A percentile compares a stretch with the other conserved stretches of the same genome.
These are phyloP conservation scores for Calonectria henricotiae DNA, from an alignment of 2,329 filamentous ascomycete species.

Conservation along the genomic window DNA sequence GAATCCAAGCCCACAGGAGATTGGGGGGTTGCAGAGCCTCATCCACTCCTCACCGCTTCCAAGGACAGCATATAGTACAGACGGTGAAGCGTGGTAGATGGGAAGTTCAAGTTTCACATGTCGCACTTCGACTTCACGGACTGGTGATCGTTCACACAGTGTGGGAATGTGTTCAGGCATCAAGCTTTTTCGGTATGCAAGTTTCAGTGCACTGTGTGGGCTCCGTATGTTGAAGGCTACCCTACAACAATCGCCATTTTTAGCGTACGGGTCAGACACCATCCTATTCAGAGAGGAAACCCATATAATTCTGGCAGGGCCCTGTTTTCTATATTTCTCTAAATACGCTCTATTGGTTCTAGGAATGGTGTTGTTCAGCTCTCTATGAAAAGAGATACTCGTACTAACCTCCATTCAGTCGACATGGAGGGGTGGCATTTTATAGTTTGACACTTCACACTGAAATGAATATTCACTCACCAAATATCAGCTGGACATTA, in stretches of 20 bases:
- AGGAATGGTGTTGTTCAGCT: too few relatives aligned
- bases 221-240: neutral
- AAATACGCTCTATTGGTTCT: too few relatives aligned
- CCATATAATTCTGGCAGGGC: too few relatives aligned
- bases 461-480: neutral
- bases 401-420: too few relatives aligned
- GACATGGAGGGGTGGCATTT: neutral
- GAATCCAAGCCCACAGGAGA: conserved; percentile 36
- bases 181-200: neutral
- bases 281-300: neutral
- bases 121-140: conserved; percentile 6
- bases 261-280: too few relatives aligned
- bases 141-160: conserved; percentile 23
- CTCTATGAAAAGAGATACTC: neutral
- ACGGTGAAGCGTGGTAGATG: conserved; percentile 14
- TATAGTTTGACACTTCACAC: neutral
- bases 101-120: conserved; percentile 21
- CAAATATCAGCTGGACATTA: neutral
- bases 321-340: neutral
- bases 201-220: conserved; percentile 16
- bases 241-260: neutral
- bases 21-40: neutral
- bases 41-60: conserved; percentile 3
- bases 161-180: neutral
- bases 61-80: neutral